Evolutionary conservation across 257 asterid genomes (phyloP).

Genomic region (Hygrophila difformis): DNA sequence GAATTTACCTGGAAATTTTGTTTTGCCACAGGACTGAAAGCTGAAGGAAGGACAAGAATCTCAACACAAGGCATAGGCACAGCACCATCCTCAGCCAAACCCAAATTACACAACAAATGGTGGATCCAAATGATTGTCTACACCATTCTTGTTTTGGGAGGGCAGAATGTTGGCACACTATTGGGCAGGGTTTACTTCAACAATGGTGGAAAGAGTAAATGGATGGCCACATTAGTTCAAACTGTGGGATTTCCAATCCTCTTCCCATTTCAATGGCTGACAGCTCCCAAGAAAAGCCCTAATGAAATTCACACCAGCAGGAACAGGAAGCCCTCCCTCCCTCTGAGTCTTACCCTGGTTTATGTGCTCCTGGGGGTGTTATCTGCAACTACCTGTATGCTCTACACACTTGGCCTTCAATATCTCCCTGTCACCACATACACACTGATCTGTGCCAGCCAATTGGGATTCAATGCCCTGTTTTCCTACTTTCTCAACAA

Average conservation of each 20-base stretch:
- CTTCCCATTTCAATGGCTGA: conserved; percentile 44
- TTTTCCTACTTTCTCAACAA: conserved; percentile 50
- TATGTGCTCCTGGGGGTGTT: conserved; percentile 35
- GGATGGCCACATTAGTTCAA: conserved; percentile 65
- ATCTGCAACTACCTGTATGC: conserved; percentile 31
- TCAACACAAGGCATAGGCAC: conserved; percentile 5
- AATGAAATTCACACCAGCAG: not conserved
- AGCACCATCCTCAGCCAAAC: conserved; percentile 7
- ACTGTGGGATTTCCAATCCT: conserved; percentile 66
- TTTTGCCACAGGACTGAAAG: conserved; percentile 2
- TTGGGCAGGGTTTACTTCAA: conserved; percentile 59
- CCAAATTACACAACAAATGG: conserved; percentile 31
- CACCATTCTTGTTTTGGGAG: conserved; percentile 40
- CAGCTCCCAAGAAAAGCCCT: conserved; percentile 1
- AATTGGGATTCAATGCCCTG: conserved; percentile 59
- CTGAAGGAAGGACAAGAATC: conserved; percentile 8
- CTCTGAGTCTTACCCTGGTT: conserved; percentile 18
- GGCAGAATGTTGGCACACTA: conserved; percentile 53
- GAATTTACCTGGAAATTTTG: too few relatives aligned
- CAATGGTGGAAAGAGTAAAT: conserved; percentile 64
- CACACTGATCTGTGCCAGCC: conserved; percentile 44
- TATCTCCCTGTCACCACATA: conserved; percentile 58
- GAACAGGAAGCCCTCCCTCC: conserved; percentile 3
- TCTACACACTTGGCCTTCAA: conserved; percentile 40
- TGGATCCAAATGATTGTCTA: conserved; percentile 43